These are phyloP conservation scores for Gremmenia infestans DNA, from an alignment of 2,329 filamentous ascomycete species.

Conservation along the genomic window DNA sequence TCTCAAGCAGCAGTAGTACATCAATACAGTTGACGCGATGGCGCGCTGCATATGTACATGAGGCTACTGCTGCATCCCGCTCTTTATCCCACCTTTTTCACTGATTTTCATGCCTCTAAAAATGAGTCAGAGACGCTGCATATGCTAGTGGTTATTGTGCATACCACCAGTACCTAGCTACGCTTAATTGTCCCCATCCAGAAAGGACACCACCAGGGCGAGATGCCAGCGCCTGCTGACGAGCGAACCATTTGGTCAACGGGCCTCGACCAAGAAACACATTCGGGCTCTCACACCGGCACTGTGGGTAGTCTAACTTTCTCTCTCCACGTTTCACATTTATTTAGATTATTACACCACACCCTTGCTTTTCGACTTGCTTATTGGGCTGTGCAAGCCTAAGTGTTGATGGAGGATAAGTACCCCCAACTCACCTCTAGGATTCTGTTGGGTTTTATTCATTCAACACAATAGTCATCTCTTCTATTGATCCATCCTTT, in stretches of 20 bases:
- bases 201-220: constrained; percentile 6
- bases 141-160: constrained; percentile 14
- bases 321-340: constrained; percentile 29
- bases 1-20: background rate
- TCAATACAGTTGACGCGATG: constrained; percentile 7
- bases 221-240: constrained; percentile 25
- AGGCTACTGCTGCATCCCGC: constrained; percentile 6
- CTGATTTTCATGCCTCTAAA: constrained; percentile 19
- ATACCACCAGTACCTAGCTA: background rate
- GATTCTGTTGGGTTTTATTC: constrained; percentile 28
- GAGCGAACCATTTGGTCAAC: constrained; percentile 29
- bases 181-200: constrained; percentile 4
- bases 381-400: constrained; percentile 26
- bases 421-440: constrained; percentile 21
- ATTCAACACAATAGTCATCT: constrained; percentile 17
- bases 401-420: constrained; percentile 26
- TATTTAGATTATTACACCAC: constrained; percentile 15
- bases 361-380: constrained; percentile 18
- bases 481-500: constrained; percentile 24
- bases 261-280: constrained; percentile 32
- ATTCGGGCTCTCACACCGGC: constrained; percentile 12
- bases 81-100: constrained; percentile 6
- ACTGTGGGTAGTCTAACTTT: constrained; percentile 11
- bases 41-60: constrained; percentile 9
- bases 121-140: constrained; percentile 32